Evolutionary conservation across 2,329 filamentous ascomycete genomes (phyloP).

Genomic region (Sclerotinia sclerotiorum): DNA sequence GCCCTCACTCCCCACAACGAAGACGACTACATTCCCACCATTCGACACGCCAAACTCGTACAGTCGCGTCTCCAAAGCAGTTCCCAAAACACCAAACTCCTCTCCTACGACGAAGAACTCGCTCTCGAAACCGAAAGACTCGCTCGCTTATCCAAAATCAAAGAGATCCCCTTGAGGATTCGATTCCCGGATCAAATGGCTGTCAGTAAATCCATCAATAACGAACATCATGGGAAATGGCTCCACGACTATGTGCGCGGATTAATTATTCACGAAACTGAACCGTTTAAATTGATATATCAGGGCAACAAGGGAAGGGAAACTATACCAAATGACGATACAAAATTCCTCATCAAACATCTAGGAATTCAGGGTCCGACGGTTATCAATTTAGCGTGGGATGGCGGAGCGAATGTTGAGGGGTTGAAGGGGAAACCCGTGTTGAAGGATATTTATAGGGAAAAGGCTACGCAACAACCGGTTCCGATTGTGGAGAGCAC

Average conservation of each 20-base stretch:
- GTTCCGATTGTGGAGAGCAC: constrained; percentile 44
- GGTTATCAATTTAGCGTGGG: constrained; percentile 76
- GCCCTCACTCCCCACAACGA: constrained; percentile 67
- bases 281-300: constrained; percentile 69
- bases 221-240: constrained; percentile 59
- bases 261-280: constrained; percentile 63
- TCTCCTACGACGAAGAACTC: constrained; percentile 78
- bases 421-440: constrained; percentile 50
- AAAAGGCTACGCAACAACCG: constrained; percentile 54
- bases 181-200: constrained; percentile 81
- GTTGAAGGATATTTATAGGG: constrained; percentile 47
- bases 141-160: constrained; percentile 64
- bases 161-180: constrained; percentile 71
- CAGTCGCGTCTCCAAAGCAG: constrained; percentile 64
- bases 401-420: constrained; percentile 55
- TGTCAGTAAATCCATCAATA: constrained; percentile 70
- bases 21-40: constrained; percentile 72
- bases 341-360: constrained; percentile 65
- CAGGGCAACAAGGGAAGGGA: constrained; percentile 37
- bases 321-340: constrained; percentile 45
- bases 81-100: constrained; percentile 72
- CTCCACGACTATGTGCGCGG: constrained; percentile 73
- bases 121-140: constrained; percentile 65
- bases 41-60: constrained; percentile 73
- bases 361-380: constrained; percentile 70